A percentile compares a stretch with the other conserved stretches of the same genome.
These are phyloP conservation scores for Leccinum variicolor DNA, from an alignment of 768 basidiomycete genomes.

Conservation along the genomic window DNA sequence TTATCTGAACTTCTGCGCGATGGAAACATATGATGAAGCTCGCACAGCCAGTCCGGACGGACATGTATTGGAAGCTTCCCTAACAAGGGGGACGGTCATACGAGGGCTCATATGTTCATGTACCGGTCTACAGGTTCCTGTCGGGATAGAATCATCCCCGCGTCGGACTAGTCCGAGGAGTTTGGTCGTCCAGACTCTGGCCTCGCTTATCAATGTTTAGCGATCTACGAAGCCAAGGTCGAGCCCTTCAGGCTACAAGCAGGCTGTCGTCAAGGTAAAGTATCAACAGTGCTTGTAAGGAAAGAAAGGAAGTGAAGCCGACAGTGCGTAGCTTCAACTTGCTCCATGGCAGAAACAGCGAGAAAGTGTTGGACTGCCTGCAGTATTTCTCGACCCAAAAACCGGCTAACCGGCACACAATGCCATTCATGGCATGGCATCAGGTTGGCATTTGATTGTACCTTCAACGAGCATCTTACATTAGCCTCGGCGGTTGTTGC, in stretches of 20 bases:
- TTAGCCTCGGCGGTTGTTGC: background rate
- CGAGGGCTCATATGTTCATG: background rate
- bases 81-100: background rate
- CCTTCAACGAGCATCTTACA: background rate
- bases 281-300: background rate
- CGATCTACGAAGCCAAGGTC: background rate
- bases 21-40: background rate
- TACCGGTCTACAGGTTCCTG: background rate
- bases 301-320: background rate
- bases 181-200: slow-evolving; percentile 3
- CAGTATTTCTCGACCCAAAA: background rate
- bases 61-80: slow-evolving; percentile 1
- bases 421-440: background rate
- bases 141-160: background rate
- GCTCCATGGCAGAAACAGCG: background rate
- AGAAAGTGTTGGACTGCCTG: background rate
- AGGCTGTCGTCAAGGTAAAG: background rate
- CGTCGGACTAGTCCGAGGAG: slow-evolving; percentile 17
- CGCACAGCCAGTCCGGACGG: background rate
- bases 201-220: background rate
- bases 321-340: background rate
- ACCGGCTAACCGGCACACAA: background rate
- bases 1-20: background rate
- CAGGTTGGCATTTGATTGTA: background rate
- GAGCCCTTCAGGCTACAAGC: background rate